These are phyloP conservation scores for Aspergillus unguis DNA, from an alignment of 2,329 filamentous ascomycete species.

Conservation along the genomic window DNA sequence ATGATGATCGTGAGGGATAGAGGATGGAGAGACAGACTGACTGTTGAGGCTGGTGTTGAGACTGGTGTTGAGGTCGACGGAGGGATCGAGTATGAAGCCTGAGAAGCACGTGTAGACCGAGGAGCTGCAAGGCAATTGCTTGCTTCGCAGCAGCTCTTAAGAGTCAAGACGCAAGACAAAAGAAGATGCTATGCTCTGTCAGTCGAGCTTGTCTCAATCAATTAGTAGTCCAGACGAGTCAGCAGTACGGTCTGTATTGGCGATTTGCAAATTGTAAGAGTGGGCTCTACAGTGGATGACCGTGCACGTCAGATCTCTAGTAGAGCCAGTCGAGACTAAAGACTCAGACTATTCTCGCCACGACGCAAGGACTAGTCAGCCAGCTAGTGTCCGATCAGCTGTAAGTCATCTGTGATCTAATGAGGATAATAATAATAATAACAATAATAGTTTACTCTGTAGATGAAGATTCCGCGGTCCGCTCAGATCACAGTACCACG, in stretches of 20 bases:
- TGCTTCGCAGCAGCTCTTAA: constrained; percentile 14
- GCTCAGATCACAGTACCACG: too few species aligned
- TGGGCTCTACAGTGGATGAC: too few species aligned
- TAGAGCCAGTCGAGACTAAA: background rate
- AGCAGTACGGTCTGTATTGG: background rate
- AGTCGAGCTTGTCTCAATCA: constrained; percentile 8
- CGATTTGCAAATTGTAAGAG: too few species aligned
- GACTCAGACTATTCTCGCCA: constrained; percentile 22
- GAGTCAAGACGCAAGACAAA: constrained; percentile 1
- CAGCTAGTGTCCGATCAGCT: constrained; percentile 4
- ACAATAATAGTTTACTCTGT: background rate
- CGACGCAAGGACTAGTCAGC: constrained; percentile 23
- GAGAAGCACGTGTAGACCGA: constrained; percentile 20
- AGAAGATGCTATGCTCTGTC: constrained; percentile 12
- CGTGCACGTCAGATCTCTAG: too few species aligned
- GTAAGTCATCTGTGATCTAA: background rate
- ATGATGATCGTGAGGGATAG: constrained; percentile 11
- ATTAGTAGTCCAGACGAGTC: constrained; percentile 9
- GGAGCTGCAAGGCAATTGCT: constrained; percentile 23
- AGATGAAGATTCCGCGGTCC: too few species aligned
- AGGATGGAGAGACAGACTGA: constrained; percentile 22
- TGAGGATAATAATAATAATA: background rate
- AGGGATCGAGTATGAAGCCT: background rate
- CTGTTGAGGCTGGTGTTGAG: background rate
- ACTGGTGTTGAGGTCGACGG: background rate